phyloP scores from a whole-genome alignment of 371 early-diverging fungal genomes.

The Mucor piriformis region DNA sequence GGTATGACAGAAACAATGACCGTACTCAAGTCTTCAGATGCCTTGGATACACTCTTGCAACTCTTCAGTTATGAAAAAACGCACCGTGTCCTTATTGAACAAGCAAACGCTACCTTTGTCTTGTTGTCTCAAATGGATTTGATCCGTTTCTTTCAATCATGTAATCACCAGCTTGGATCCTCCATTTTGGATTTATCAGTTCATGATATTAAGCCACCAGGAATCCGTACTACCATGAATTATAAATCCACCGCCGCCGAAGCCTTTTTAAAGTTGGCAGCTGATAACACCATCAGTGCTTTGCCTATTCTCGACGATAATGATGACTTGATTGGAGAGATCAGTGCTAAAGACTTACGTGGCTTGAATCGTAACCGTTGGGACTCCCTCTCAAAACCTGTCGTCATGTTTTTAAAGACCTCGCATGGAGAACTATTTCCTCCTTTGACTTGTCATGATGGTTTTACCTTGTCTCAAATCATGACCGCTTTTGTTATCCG shows the following conservation, averaged over 20 bases:
- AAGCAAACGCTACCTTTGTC: conserved; percentile 22
- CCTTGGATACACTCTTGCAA: conserved; percentile 36
- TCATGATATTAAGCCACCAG: conserved; percentile 20
- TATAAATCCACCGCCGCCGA: conserved; percentile 56
- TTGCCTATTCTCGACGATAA: conserved; percentile 59
- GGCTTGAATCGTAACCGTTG: conserved; percentile 60
- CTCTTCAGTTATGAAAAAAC: conserved; percentile 48
- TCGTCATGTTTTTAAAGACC: conserved; percentile 43
- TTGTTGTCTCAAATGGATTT: conserved; percentile 66
- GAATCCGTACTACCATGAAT: conserved; percentile 26
- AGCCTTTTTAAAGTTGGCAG: conserved; percentile 55
- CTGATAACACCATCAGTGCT: conserved; percentile 42
- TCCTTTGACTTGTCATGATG: conserved; percentile 58
- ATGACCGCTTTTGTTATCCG: conserved; percentile 57
- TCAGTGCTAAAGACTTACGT: conserved; percentile 65
- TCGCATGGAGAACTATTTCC: conserved; percentile 52
- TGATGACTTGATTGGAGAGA: conserved; percentile 50
- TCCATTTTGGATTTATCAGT: conserved; percentile 50
- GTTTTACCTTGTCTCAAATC: conserved; percentile 61
- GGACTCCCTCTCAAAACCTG: conserved; percentile 45
- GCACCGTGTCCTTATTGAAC: conserved; percentile 59
- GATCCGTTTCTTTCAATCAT: conserved; percentile 54
- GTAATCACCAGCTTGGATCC: conserved; percentile 61
- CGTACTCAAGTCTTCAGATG: conserved; percentile 41
- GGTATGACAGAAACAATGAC: conserved; percentile 45